phyloP scores from a whole-genome alignment of 1,139 yeast genomes.

The Yamadazyma spencermartinsiae region DNA sequence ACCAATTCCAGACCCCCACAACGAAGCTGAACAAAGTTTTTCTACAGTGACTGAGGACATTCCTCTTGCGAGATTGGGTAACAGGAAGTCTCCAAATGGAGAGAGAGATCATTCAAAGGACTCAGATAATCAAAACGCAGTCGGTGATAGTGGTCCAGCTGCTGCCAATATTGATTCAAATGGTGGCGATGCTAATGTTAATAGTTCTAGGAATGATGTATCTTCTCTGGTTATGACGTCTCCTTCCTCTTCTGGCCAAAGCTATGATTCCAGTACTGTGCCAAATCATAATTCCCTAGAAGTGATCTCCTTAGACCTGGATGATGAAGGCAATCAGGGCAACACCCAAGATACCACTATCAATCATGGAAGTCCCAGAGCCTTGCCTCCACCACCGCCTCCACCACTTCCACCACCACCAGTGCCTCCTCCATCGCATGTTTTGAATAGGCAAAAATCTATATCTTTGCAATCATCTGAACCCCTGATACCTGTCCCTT shows the following conservation, averaged over 20 bases:
- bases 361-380: too few species aligned
- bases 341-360: too few species aligned
- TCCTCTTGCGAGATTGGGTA: too few species aligned
- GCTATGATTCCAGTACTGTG: neutral
- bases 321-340: conserved; percentile 1
- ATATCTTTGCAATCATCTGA: neutral
- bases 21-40: too few species aligned
- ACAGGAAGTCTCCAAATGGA: too few species aligned
- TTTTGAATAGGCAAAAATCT: neutral
- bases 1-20: too few species aligned
- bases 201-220: neutral
- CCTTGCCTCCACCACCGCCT: neutral
- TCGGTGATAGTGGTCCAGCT: neutral
- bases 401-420: conserved; percentile 6
- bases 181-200: neutral
- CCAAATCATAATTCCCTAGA: neutral
- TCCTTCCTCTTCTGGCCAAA: too few species aligned
- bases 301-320: conserved; percentile 2
- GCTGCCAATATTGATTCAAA: neutral
- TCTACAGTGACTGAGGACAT: too few species aligned
- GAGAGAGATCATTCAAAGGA: too few species aligned
- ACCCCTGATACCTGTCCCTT: neutral
- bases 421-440: conserved; percentile 3
- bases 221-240: neutral
- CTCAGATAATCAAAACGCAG: neutral